phyloP scores from a whole-genome alignment of 352 stramenopile species.

The Aphanomyces euteiches region DNA sequence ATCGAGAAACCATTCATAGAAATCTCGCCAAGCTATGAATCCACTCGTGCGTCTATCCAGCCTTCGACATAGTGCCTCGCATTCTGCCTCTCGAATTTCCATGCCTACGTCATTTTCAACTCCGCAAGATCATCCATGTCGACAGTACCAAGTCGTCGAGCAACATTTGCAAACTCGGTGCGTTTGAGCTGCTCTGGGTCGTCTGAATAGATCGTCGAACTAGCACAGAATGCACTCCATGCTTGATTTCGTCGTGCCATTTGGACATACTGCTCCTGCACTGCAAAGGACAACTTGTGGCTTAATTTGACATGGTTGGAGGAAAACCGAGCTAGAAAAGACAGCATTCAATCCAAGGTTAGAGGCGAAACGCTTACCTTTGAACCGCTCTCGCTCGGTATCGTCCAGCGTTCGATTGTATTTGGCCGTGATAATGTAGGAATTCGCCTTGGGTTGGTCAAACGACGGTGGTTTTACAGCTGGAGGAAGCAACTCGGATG shows the following conservation, averaged over 20 bases:
- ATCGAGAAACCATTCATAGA: slow-evolving; percentile 28
- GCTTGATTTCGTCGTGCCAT: slow-evolving; percentile 28
- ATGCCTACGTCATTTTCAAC: background rate
- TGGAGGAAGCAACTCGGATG: slow-evolving; percentile 18
- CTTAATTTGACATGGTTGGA: slow-evolving; percentile 18
- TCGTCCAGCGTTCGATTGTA: slow-evolving; percentile 27
- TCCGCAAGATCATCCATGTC: background rate
- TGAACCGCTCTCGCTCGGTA: slow-evolving; percentile 17
- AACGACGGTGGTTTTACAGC: slow-evolving; percentile 23
- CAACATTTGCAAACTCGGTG: slow-evolving; percentile 17
- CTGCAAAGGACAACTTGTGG: slow-evolving; percentile 20
- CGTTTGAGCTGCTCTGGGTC: slow-evolving; percentile 26
- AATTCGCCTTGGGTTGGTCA: background rate
- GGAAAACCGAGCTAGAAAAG: slow-evolving; percentile 14
- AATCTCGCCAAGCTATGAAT: slow-evolving; percentile 23
- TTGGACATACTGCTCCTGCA: slow-evolving; percentile 29
- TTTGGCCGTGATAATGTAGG: slow-evolving; percentile 14
- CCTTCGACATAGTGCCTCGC: slow-evolving; percentile 17
- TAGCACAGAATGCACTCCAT: slow-evolving; percentile 23
- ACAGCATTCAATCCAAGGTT: background rate
- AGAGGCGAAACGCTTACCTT: slow-evolving; percentile 18
- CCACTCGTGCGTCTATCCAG: slow-evolving; percentile 24
- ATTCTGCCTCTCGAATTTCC: background rate
- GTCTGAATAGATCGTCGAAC: slow-evolving; percentile 22
- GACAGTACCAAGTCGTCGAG: background rate